phyloP scores from a whole-genome alignment of 345 rosid species.

The Heritiera littoralis region DNA sequence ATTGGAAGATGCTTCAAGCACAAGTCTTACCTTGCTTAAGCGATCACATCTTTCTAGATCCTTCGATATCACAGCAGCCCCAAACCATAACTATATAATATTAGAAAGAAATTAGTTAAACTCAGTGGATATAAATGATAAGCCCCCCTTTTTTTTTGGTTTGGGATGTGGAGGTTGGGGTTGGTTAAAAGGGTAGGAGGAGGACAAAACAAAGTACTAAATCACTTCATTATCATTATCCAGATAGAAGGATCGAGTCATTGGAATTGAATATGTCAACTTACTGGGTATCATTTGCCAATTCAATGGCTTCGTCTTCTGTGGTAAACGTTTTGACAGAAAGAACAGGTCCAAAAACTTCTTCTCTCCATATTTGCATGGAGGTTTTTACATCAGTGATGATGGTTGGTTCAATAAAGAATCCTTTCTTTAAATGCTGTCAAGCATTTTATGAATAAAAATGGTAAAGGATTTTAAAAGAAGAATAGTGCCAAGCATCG shows the following conservation, averaged over 20 bases:
- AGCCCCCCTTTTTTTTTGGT: too few relatives aligned
- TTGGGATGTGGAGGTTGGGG: neutral
- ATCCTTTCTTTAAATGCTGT: slow-evolving; percentile 85
- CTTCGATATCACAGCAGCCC: slow-evolving; percentile 90
- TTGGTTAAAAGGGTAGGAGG: neutral
- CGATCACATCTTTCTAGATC: slow-evolving; percentile 94
- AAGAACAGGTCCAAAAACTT: slow-evolving; percentile 95
- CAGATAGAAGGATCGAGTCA: neutral
- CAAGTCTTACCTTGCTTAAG: slow-evolving; percentile 66
- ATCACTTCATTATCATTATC: neutral
- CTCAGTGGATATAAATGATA: neutral
- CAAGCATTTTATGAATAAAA: slow-evolving; percentile 22
- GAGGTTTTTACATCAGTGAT: slow-evolving; percentile 69
- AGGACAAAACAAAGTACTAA: neutral
- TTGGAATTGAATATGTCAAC: slow-evolving; percentile 26
- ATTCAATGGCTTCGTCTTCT: slow-evolving; percentile 91
- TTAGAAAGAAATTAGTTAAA: neutral
- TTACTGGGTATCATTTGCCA: slow-evolving; percentile 94
- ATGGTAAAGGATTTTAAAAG: slow-evolving; percentile 15
- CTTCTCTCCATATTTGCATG: slow-evolving; percentile 99
- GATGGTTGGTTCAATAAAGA: slow-evolving; percentile 78
- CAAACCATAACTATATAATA: slow-evolving; percentile 64
- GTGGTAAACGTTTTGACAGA: slow-evolving; percentile 83
- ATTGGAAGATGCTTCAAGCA: neutral
- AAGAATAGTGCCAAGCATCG: slow-evolving; percentile 14